These are phyloP conservation scores for Gentiana macrophylla DNA, from an alignment of 257 asterid species.

Conservation along the genomic window DNA sequence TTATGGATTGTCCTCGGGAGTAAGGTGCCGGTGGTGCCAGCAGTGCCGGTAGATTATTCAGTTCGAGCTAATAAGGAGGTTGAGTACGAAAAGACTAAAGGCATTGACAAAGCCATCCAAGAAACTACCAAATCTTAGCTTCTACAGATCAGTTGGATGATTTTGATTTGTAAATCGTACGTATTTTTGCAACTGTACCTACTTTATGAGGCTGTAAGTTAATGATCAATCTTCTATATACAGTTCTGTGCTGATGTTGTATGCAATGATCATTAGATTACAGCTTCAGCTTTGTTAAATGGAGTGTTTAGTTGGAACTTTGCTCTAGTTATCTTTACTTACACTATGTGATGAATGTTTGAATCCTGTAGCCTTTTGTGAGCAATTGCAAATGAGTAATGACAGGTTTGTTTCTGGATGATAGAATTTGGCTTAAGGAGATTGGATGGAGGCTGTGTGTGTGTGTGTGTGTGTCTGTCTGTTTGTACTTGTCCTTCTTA, in stretches of 20 bases:
- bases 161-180: constrained; percentile 40
- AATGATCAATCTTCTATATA: constrained; percentile 44
- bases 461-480: too few species aligned
- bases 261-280: constrained; percentile 19
- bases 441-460: too few species aligned
- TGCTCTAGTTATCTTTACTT: too few species aligned
- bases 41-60: constrained; percentile 21
- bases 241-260: constrained; percentile 7
- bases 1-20: constrained; percentile 48
- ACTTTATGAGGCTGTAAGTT: constrained; percentile 56
- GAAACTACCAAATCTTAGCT: constrained; percentile 29
- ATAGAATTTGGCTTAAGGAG: too few species aligned
- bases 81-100: constrained; percentile 28
- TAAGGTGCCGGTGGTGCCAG: constrained; percentile 71
- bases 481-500: too few species aligned
- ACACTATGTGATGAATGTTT: too few species aligned
- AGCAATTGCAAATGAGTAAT: too few species aligned
- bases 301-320: background rate
- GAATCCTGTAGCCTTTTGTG: too few species aligned
- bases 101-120: constrained; percentile 39
- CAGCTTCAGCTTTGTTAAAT: constrained; percentile 27
- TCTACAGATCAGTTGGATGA: constrained; percentile 10
- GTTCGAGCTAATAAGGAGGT: constrained; percentile 20
- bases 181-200: constrained; percentile 24
- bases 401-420: too few species aligned